These are phyloP conservation scores for Fagus sylvatica DNA, from an alignment of 306 rosid genomes.

Conservation along the genomic window DNA sequence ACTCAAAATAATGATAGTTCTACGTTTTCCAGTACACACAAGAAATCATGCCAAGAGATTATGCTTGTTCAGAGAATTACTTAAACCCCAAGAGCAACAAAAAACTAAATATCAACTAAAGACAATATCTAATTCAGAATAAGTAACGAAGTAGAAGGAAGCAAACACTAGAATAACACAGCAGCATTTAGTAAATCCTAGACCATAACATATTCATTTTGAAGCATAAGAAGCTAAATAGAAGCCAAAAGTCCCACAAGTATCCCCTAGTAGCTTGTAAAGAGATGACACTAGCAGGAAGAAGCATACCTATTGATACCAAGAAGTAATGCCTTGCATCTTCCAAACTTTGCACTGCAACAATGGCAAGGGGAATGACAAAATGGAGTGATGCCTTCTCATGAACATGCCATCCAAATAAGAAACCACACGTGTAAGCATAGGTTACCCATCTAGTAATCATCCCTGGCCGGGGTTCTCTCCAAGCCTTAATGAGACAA, in stretches of 20 bases:
- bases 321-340: slow-evolving; percentile 81
- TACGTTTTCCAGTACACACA: not conserved
- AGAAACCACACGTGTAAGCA: slow-evolving; percentile 87
- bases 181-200: not conserved
- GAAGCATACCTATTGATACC: slow-evolving; percentile 67
- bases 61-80: slow-evolving; percentile 1
- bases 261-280: not conserved
- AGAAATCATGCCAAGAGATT: not conserved
- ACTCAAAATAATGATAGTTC: not conserved
- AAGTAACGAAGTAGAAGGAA: not conserved
- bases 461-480: slow-evolving; percentile 70
- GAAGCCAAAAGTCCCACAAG: not conserved
- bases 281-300: slow-evolving; percentile 21
- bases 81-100: not conserved
- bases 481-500: slow-evolving; percentile 84
- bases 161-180: not conserved
- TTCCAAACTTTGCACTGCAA: slow-evolving; percentile 62
- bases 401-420: slow-evolving; percentile 98
- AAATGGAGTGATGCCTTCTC: slow-evolving; percentile 97
- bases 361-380: slow-evolving; percentile 75
- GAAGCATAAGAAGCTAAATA: not conserved
- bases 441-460: slow-evolving; percentile 83
- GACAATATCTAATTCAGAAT: not conserved
- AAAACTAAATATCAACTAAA: not conserved
- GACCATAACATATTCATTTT: not conserved